Evolutionary conservation across 108 stramenopile species (phyloP), one percentile per base, ranked within the genome.

Genomic region (Pseudonitzschia multistriata): DNA sequence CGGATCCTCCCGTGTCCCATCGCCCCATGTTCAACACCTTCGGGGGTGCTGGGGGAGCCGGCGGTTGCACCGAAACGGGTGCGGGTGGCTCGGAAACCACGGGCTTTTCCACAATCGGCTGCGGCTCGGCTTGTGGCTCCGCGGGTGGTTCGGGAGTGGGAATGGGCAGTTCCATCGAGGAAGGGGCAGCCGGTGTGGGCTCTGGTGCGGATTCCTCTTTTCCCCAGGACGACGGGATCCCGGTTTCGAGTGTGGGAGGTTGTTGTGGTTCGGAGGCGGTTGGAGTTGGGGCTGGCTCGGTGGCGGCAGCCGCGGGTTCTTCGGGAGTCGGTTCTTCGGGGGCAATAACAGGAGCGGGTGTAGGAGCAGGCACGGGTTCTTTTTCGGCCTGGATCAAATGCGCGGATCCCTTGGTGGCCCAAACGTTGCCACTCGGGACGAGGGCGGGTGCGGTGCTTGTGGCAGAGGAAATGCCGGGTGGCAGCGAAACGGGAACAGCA

Each of bases 361-460:
- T 33, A 19, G 80, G 72, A 49, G 78, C 61, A 13, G 80, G 75
- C 15, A 76, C 71, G 49, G 82, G 79, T 39, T 77, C 76, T 50
- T 88, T 86, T 71, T 80, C 87, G 3, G 85, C 84, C 71, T 80
- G 82, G 68, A 94, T 91, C 69, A 94, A 79, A 77, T 88, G 88
- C 35, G 93, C 93, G 17, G 86, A 87, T 61, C 93, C 93, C 65
- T 88, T 91, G 0, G 93, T 88, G 11, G 86, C 93, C 93, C 93
- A 94, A 29, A 94, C 93, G 81, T 94, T 94, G 61, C 90, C 88
- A 39, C 53, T 28, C 33, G 84, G 47, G 21, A 62, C 33, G 34
- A 66, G 34, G 8, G 72, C 36, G 30, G 63, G 71, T 36, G 79
- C 61, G 30, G 65, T 66, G 28, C 49, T 15, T 30, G 66, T 57